Percentiles rank a stretch among this genome's conserved stretches.
Conservation (phyloP, 345 rosid genomes). For the Hibiscus trionum region DNA sequence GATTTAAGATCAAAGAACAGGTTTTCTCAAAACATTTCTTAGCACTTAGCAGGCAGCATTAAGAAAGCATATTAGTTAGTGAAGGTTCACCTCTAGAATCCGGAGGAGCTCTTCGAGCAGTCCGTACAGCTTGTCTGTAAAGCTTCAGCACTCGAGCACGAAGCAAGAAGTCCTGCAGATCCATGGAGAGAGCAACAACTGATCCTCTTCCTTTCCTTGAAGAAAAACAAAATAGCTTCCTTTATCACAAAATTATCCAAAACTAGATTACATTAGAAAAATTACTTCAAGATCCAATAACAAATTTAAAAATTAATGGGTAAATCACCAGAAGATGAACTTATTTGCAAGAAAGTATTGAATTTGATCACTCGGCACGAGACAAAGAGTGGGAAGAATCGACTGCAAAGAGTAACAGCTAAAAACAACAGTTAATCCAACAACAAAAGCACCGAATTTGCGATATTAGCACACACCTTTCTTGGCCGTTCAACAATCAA, state of each 20-base stretch:
- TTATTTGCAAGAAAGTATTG: too few relatives aligned
- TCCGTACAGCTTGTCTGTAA: constrained; percentile 71
- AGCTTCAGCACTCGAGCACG: constrained; percentile 82
- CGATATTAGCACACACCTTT: neutral
- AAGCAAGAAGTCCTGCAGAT: constrained; percentile 70
- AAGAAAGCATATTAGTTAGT: neutral
- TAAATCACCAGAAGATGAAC: too few relatives aligned
- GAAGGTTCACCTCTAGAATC: constrained; percentile 43
- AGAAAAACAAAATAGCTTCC: neutral
- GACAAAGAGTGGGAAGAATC: neutral
- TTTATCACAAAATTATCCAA: neutral
- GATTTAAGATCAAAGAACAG: neutral
- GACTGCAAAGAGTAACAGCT: neutral
- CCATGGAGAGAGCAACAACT: constrained; percentile 41
- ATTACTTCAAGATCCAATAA: too few relatives aligned
- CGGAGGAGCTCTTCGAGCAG: constrained; percentile 59
- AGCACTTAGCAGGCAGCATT: neutral
- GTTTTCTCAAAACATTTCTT: neutral
- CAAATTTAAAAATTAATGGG: neutral
- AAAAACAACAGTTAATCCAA: neutral
- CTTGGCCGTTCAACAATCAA: neutral
- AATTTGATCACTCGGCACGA: neutral
- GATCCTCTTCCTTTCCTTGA: constrained; percentile 6
- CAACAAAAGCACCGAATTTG: neutral
- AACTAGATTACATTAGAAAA: neutral